phyloP scores from a whole-genome alignment of 2,329 filamentous ascomycete species.

The Arthrobotrys megalospora region DNA sequence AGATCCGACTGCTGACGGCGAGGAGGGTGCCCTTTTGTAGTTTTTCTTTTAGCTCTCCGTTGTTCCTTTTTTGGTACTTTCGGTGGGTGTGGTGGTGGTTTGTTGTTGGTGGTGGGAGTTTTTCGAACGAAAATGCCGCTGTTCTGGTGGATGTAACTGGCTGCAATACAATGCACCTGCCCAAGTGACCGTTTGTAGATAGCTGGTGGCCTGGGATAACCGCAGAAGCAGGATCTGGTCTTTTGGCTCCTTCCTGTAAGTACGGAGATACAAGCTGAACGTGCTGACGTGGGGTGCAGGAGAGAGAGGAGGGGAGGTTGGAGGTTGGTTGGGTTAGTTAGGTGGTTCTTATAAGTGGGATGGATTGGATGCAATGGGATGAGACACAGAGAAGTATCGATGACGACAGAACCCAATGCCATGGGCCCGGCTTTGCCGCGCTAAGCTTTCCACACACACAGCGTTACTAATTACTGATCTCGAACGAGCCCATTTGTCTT shows the following conservation, averaged over 20 bases:
- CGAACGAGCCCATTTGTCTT: too few relatives aligned
- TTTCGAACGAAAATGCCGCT: slow-evolving; percentile 47
- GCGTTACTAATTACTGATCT: too few relatives aligned
- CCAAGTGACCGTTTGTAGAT: slow-evolving; percentile 41
- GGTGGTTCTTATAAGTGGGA: slow-evolving; percentile 15
- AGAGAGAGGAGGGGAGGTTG: slow-evolving; percentile 1
- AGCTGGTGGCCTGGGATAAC: slow-evolving; percentile 38
- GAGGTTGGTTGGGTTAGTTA: slow-evolving; percentile 16
- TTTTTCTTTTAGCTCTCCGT: not conserved
- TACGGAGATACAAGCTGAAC: slow-evolving; percentile 2
- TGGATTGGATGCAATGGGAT: not conserved
- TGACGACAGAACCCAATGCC: slow-evolving; percentile 56
- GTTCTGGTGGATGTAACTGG: slow-evolving; percentile 26
- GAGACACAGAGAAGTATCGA: slow-evolving; percentile 13
- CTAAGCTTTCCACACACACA: slow-evolving; percentile 38
- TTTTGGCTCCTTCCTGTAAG: slow-evolving; percentile 33
- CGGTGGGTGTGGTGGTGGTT: slow-evolving; percentile 1
- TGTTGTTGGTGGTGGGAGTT: slow-evolving; percentile 9
- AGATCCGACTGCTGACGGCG: not conserved
- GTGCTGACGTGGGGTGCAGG: slow-evolving; percentile 50
- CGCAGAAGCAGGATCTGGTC: slow-evolving; percentile 31
- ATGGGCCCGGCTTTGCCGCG: slow-evolving; percentile 54
- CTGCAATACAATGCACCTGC: slow-evolving; percentile 48
- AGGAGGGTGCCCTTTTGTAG: slow-evolving; percentile 37
- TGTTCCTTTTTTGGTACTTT: slow-evolving; percentile 14